A percentile compares a stretch with the other conserved stretches of the same genome.
phyloP scores from a whole-genome alignment of 768 basidiomycete species.

The Clavulina sp. region DNA sequence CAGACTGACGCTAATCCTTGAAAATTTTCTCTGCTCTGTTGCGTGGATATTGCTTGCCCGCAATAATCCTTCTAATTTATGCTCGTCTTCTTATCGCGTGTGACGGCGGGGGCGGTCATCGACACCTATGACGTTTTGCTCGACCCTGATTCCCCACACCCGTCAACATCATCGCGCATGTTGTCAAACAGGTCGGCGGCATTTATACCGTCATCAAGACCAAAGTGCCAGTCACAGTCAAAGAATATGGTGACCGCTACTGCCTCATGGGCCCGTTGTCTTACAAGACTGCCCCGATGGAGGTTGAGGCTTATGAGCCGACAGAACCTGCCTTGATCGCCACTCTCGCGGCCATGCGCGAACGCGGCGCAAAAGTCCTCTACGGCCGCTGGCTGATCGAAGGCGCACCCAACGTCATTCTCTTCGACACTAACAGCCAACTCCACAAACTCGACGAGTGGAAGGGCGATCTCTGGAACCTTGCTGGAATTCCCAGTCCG shows the following conservation, averaged over 20 bases:
- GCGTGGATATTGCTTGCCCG: background rate
- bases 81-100: background rate
- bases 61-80: background rate
- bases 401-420: slow-evolving; percentile 82
- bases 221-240: slow-evolving; percentile 94
- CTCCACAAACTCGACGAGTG: slow-evolving; percentile 88
- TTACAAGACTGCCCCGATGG: slow-evolving; percentile 98
- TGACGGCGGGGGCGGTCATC: background rate
- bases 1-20: no score
- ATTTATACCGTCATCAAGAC: slow-evolving; percentile 99
- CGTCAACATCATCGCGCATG: background rate
- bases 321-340: slow-evolving; percentile 59
- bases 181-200: slow-evolving; percentile 50
- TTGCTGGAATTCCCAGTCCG: slow-evolving; percentile 94
- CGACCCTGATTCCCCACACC: background rate
- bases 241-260: slow-evolving; percentile 90
- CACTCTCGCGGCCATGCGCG: slow-evolving; percentile 66
- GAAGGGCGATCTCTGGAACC: slow-evolving; percentile 97
- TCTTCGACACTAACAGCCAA: slow-evolving; percentile 87
- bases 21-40: no score
- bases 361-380: slow-evolving; percentile 79
- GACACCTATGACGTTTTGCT: background rate
- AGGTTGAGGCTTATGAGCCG: slow-evolving; percentile 89
- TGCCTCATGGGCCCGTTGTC: slow-evolving; percentile 94
- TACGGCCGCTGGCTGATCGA: slow-evolving; percentile 99